A percentile compares a stretch with the other conserved stretches of the same genome.
phyloP scores from a whole-genome alignment of 139 green algal species.

The Pleodorina starrii region DNA sequence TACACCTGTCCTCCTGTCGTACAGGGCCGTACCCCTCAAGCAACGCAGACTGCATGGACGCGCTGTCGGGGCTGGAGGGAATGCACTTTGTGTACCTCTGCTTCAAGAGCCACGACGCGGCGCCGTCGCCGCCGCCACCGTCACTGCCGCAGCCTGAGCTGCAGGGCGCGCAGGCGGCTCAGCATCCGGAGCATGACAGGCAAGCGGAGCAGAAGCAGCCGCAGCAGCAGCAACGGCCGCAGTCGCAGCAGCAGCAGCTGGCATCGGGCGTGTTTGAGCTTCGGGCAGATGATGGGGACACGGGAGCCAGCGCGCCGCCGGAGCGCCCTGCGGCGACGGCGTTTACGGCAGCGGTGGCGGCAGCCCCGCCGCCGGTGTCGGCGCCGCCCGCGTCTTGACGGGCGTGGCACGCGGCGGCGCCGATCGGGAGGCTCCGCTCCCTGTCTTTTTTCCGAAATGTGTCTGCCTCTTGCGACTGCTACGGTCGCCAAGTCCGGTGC shows the following conservation, averaged over 20 bases:
- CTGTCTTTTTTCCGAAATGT: too few species aligned
- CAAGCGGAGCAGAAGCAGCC: too few species aligned
- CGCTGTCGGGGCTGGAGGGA: slow-evolving; percentile 28
- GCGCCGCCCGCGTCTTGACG: too few species aligned
- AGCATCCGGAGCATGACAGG: neutral
- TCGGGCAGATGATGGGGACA: neutral
- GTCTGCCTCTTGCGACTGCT: too few species aligned
- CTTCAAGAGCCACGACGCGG: neutral
- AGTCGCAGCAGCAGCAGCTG: neutral
- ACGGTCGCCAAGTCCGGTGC: too few species aligned
- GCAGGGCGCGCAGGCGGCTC: neutral
- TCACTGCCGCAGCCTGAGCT: neutral
- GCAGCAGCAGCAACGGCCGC: neutral
- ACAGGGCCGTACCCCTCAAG: slow-evolving; percentile 41
- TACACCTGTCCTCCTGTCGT: too few species aligned
- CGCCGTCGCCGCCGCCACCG: neutral
- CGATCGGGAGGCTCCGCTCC: too few species aligned
- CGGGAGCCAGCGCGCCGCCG: neutral
- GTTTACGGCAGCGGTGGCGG: too few species aligned
- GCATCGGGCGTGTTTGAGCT: neutral
- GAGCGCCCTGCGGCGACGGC: neutral
- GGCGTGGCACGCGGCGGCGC: too few species aligned
- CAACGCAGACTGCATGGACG: slow-evolving; percentile 52
- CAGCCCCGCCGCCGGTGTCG: too few species aligned
- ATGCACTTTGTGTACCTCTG: slow-evolving; percentile 55